Percentiles rank a stretch among this genome's conserved stretches.
Evolutionary conservation across 2,329 filamentous ascomycete genomes (phyloP).

Genomic region (Coleophoma crateriformis): DNA sequence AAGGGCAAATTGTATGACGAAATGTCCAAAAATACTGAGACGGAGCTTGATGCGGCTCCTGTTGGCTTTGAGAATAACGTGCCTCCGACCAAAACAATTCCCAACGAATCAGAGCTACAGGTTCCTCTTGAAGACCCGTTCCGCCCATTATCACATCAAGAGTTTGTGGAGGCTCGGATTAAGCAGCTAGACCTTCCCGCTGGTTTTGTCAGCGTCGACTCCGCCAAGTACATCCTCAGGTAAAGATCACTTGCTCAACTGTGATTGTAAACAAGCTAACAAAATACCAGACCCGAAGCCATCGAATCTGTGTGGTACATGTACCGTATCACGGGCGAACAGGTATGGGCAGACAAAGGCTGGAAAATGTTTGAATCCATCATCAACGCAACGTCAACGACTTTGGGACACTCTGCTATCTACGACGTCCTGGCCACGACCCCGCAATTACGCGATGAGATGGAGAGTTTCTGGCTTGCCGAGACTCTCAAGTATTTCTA

Average conservation of each 20-base stretch:
- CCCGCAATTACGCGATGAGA: slow-evolving; percentile 48
- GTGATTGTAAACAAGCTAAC: slow-evolving; percentile 9
- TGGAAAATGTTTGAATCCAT: slow-evolving; percentile 82
- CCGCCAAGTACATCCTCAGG: slow-evolving; percentile 55
- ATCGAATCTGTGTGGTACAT: slow-evolving; percentile 88
- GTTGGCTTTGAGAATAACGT: slow-evolving; percentile 7
- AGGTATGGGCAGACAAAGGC: slow-evolving; percentile 69
- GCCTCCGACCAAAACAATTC: neutral
- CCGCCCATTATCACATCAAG: slow-evolving; percentile 39
- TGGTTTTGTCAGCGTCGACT: slow-evolving; percentile 42
- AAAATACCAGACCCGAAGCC: slow-evolving; percentile 62
- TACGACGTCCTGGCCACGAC: slow-evolving; percentile 46
- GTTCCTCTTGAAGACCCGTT: slow-evolving; percentile 13
- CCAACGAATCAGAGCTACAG: neutral
- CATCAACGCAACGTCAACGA: slow-evolving; percentile 57
- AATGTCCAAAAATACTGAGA: slow-evolving; percentile 11
- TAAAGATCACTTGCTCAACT: slow-evolving; percentile 33
- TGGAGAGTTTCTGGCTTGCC: slow-evolving; percentile 88
- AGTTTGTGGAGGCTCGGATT: slow-evolving; percentile 45
- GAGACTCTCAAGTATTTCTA: slow-evolving; percentile 95
- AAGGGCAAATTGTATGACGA: neutral
- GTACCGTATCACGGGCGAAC: slow-evolving; percentile 82
- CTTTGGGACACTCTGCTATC: slow-evolving; percentile 66
- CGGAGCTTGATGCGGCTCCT: slow-evolving; percentile 11
- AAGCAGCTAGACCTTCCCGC: slow-evolving; percentile 38